Evolutionary conservation across 202 grass and related monocot genomes (phyloP), one percentile per base, ranked within the genome.

Genomic region (Schoenoplectus triqueter): DNA sequence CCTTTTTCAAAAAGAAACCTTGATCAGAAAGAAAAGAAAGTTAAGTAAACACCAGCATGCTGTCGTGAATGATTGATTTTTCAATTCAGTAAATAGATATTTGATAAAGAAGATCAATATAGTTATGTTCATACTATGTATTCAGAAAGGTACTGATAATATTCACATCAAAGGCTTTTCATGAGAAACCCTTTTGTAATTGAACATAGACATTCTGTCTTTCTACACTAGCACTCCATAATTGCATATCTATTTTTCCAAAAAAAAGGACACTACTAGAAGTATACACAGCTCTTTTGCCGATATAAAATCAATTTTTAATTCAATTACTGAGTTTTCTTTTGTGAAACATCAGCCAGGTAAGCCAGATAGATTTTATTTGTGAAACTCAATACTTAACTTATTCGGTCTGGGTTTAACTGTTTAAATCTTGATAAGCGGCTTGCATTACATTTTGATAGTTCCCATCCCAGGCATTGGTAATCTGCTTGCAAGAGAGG

Each of bases 391-490:
- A 31, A 5, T 7, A 78, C 80, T 46, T 22, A 0, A 0, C 61
- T 80, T 73, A 80, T 14, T 54, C 62, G 51, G 83, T 14, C 59
- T 41, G 69, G 70, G 62, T 70, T 87, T 86, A 85, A 76, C 13
- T 72, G 60, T 89, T 89, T 84, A 88, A 87, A 78, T 87, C 87
- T 10, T 89, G 88, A 77, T 82, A 90, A 65, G 55, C 71, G 56
- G 87, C 87, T 80, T 84, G 83, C 3, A 86, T 90, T 50, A 85
- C 42, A 52, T 92, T 87, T 9, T 89, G 90, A 75, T 91, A 84
- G 39, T 90, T 90, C 69, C 90, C 88, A n/a, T 92, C 79, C 84
- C 87, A 95, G 78, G 77, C 81, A 86, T 78, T 84, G 52, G 88
- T 81, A 19, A 92, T 85, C 93, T 95, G 88, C 77, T 61, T 49